These are phyloP conservation scores for Phytophthora pluvialis DNA, from an alignment of 352 stramenopile genomes.

Conservation along the genomic window DNA sequence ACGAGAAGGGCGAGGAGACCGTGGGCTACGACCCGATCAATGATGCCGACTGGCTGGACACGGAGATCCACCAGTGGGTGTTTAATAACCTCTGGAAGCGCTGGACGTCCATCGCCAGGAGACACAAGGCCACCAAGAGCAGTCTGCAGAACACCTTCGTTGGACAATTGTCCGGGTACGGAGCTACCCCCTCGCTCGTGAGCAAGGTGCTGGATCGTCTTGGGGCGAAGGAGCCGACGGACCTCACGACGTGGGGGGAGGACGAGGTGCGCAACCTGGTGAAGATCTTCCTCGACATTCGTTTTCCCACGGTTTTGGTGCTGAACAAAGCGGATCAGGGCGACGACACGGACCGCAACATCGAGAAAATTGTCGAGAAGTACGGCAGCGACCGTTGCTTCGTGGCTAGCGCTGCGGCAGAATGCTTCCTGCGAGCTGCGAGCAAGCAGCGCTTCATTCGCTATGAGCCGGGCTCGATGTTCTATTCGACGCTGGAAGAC, in stretches of 20 bases:
- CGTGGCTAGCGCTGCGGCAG: slow-evolving; percentile 84
- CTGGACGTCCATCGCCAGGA: slow-evolving; percentile 80
- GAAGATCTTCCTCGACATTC: slow-evolving; percentile 74
- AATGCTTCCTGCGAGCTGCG: slow-evolving; percentile 82
- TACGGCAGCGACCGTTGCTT: slow-evolving; percentile 90
- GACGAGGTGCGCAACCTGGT: slow-evolving; percentile 78
- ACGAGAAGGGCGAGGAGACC: slow-evolving; percentile 90
- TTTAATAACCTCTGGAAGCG: slow-evolving; percentile 90
- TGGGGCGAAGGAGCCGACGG: slow-evolving; percentile 62
- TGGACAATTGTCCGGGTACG: slow-evolving; percentile 81
- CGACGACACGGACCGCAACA: slow-evolving; percentile 88
- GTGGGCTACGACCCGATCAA: slow-evolving; percentile 90
- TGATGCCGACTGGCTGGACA: slow-evolving; percentile 87
- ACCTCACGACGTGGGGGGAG: slow-evolving; percentile 64
- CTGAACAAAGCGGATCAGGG: slow-evolving; percentile 91
- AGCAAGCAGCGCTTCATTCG: slow-evolving; percentile 81
- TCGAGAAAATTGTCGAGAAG: slow-evolving; percentile 88
- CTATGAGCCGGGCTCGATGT: slow-evolving; percentile 88
- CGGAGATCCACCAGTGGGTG: slow-evolving; percentile 90
- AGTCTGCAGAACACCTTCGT: slow-evolving; percentile 73
- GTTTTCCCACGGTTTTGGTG: slow-evolving; percentile 89
- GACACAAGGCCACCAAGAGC: slow-evolving; percentile 79
- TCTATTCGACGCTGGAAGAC: slow-evolving; percentile 80
- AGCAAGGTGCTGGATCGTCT: slow-evolving; percentile 74
- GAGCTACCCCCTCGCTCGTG: slow-evolving; percentile 77